phyloP scores from a whole-genome alignment of 192 early-diverging fungal species.

The Coemansia sp. region DNA sequence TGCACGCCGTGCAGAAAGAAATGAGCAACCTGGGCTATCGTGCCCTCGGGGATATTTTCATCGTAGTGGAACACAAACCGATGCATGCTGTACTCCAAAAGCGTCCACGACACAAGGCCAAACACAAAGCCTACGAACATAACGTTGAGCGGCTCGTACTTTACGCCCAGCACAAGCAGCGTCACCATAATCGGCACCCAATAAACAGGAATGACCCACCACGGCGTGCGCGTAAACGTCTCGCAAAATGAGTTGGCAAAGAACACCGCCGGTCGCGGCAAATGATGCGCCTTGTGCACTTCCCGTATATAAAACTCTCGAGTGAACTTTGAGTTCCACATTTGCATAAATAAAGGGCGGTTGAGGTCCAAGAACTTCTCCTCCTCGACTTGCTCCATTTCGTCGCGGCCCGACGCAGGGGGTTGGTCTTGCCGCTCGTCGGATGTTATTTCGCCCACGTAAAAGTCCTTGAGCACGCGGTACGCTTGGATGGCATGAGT shows the following conservation, averaged over 20 bases:
- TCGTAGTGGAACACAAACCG: constrained; percentile 95
- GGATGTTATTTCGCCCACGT: constrained; percentile 62
- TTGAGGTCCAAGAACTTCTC: constrained; percentile 77
- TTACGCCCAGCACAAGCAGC: constrained; percentile 26
- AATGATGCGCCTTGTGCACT: constrained; percentile 86
- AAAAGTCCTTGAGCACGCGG: constrained; percentile 79
- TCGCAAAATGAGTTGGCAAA: constrained; percentile 77
- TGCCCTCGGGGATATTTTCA: constrained; percentile 79
- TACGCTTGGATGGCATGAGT: constrained; percentile 81
- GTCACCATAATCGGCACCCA: constrained; percentile 75
- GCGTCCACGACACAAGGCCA: constrained; percentile 79
- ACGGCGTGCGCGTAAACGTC: constrained; percentile 83
- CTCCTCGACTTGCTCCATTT: constrained; percentile 50
- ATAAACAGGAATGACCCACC: constrained; percentile 83
- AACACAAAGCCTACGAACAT: constrained; percentile 56
- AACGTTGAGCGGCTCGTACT: constrained; percentile 32
- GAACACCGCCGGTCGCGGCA: constrained; percentile 72
- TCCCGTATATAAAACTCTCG: constrained; percentile 86
- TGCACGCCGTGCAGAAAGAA: constrained; percentile 95
- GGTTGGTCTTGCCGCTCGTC: constrained; percentile 54
- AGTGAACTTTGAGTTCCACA: constrained; percentile 66
- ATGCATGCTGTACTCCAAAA: constrained; percentile 89
- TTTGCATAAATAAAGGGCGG: constrained; percentile 79
- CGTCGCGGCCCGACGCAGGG: constrained; percentile 45
- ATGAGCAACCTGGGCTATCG: constrained; percentile 69